Percentiles rank a stretch among this genome's conserved stretches.
Evolutionary conservation across 1,284 basidiomycete species (phyloP).

Genomic region (Trichosporon sp.): DNA sequence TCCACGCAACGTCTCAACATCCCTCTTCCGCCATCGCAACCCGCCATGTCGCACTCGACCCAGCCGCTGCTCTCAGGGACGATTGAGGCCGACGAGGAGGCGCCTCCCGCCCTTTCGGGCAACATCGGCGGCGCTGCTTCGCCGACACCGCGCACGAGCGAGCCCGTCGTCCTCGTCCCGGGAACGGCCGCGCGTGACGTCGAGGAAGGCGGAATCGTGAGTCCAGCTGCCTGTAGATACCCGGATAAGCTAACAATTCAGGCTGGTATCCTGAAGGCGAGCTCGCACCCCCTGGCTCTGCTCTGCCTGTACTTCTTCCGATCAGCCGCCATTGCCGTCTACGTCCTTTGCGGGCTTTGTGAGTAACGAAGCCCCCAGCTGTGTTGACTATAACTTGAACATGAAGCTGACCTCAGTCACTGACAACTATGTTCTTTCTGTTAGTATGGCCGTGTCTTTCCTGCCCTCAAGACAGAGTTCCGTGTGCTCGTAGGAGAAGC

Average conservation of each 20-base stretch:
- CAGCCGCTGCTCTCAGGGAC: constrained; percentile 52
- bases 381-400: too few relatives aligned
- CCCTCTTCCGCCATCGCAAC: constrained; percentile 31
- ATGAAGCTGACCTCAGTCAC: constrained; percentile 62
- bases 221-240: constrained; percentile 24
- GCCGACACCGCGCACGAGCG: constrained; percentile 22
- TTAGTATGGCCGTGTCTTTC: constrained; percentile 56
- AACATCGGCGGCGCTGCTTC: constrained; percentile 46
- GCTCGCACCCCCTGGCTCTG: constrained; percentile 78
- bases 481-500: neutral
- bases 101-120: constrained; percentile 40
- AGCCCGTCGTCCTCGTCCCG: constrained; percentile 51
- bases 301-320: constrained; percentile 85
- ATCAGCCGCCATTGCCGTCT: constrained; percentile 78
- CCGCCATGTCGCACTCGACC: constrained; percentile 35
- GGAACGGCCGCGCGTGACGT: constrained; percentile 44
- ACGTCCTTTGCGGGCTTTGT: constrained; percentile 75
- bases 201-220: constrained; percentile 55
- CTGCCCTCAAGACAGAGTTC: too few relatives aligned
- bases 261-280: constrained; percentile 61
- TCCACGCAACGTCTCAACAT: constrained; percentile 5
- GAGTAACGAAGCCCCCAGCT: constrained; percentile 26
- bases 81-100: constrained; percentile 57
- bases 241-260: constrained; percentile 26
- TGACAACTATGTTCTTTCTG: constrained; percentile 84